Conservation (phyloP, 1,284 basidiomycete genomes). For the Boletus sp. region DNA sequence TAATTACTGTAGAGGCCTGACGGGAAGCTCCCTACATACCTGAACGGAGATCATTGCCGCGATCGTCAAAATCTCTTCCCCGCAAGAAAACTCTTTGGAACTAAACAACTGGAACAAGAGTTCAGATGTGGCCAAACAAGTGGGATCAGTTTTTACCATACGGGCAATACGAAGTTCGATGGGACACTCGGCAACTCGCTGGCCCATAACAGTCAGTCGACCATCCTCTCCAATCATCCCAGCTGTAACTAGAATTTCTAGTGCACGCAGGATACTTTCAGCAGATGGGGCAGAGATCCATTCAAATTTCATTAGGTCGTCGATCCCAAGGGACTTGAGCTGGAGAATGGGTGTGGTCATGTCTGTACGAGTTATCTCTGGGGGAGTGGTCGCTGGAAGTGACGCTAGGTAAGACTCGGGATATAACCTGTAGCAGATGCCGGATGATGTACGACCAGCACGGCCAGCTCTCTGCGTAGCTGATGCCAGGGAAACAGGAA, state of each 20-base stretch:
- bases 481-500: constrained; percentile 81
- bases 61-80: constrained; percentile 92
- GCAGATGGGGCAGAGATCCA: constrained; percentile 89
- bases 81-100: constrained; percentile 82
- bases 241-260: constrained; percentile 72
- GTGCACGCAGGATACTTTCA: constrained; percentile 79
- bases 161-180: constrained; percentile 73
- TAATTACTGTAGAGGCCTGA: neutral
- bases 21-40: constrained; percentile 39
- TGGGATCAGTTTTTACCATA: constrained; percentile 50
- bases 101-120: constrained; percentile 69
- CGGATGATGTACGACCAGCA: constrained; percentile 86
- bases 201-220: constrained; percentile 61
- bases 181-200: constrained; percentile 75
- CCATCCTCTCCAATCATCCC: constrained; percentile 74
- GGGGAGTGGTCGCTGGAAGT: constrained; percentile 69
- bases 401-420: constrained; percentile 58
- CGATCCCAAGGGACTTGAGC: constrained; percentile 91
- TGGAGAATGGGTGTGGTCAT: constrained; percentile 88
- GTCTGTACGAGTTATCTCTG: constrained; percentile 89
- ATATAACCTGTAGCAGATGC: constrained; percentile 94
- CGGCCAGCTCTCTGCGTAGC: constrained; percentile 88
- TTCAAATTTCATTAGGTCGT: constrained; percentile 95
- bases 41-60: constrained; percentile 94
- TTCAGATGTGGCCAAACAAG: neutral